These are phyloP conservation scores for Pichiaceae sp. DNA, from an alignment of 1,139 yeast genomes.

Conservation along the genomic window DNA sequence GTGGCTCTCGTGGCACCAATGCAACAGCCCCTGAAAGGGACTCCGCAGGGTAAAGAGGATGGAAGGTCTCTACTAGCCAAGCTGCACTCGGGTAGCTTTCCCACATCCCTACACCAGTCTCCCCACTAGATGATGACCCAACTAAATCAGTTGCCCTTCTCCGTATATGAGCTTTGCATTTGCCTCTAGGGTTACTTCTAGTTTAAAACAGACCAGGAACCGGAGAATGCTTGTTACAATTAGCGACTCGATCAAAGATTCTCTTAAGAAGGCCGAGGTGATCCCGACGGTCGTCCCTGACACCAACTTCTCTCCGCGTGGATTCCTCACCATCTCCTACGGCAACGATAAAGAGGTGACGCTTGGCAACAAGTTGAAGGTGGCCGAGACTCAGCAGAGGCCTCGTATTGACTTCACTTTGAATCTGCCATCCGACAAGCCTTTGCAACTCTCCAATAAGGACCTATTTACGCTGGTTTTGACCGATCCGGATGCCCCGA, in stretches of 20 bases:
- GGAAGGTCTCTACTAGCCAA: too few relatives aligned
- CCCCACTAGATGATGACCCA: neutral
- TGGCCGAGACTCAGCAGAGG: constrained; percentile 51
- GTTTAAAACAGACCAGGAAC: neutral
- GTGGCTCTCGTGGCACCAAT: too few relatives aligned
- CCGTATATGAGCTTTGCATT: neutral
- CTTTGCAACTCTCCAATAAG: constrained; percentile 28
- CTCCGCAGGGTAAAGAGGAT: too few relatives aligned
- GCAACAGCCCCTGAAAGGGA: too few relatives aligned
- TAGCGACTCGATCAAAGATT: constrained; percentile 52
- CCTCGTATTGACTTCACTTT: constrained; percentile 67
- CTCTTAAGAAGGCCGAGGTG: constrained; percentile 51
- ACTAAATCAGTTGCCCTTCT: too few relatives aligned
- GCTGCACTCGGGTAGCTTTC: neutral
- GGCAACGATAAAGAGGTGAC: constrained; percentile 56
- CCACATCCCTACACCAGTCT: neutral
- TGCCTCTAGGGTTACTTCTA: neutral
- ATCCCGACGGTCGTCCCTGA: constrained; percentile 53
- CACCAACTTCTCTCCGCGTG: constrained; percentile 27
- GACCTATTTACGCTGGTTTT: constrained; percentile 65
- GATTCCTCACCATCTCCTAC: constrained; percentile 36
- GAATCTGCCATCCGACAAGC: constrained; percentile 30
- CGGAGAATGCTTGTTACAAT: constrained; percentile 32
- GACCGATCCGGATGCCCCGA: constrained; percentile 94
- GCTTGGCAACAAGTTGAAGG: constrained; percentile 67